Percentiles rank a stretch among this genome's conserved stretches.
These are phyloP conservation scores for Nicotiana tomentosiformis DNA, from an alignment of 257 asterid species.

Conservation along the genomic window DNA sequence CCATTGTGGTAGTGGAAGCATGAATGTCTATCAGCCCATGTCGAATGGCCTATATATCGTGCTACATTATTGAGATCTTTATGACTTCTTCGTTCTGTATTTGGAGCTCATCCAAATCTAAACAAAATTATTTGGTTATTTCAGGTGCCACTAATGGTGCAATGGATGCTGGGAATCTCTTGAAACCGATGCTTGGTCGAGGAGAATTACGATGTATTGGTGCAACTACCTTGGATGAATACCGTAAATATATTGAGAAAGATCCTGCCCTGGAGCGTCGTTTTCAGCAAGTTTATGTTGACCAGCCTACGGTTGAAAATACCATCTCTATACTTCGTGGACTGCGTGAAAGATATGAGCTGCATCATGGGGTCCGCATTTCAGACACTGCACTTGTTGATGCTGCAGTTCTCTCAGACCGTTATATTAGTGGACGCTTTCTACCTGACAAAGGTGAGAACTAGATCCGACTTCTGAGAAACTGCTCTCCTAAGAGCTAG, in stretches of 20 bases:
- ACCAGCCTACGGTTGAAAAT: conserved; percentile 87
- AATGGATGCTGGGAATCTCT: conserved; percentile 97
- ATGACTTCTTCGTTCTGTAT: neutral
- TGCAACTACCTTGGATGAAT: conserved; percentile 92
- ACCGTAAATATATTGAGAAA: conserved; percentile 85
- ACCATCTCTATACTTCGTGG: conserved; percentile 94
- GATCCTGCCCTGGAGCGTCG: conserved; percentile 93
- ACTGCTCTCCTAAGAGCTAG: neutral
- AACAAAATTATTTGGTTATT: neutral
- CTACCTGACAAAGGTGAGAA: conserved; percentile 87
- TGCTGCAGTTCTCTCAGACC: conserved; percentile 88
- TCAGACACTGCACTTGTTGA: conserved; percentile 91
- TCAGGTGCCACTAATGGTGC: conserved; percentile 97
- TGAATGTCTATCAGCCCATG: neutral
- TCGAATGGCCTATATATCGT: neutral
- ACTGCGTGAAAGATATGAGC: conserved; percentile 87
- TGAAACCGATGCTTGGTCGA: conserved; percentile 98
- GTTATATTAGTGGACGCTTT: conserved; percentile 86
- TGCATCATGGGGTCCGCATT: conserved; percentile 94
- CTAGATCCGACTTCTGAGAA: neutral
- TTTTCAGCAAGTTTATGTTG: conserved; percentile 96
- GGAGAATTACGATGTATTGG: conserved; percentile 98
- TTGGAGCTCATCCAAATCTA: neutral
- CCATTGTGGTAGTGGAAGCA: neutral
- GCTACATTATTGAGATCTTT: neutral